Base-by-base conservation (phyloP, 805 yeast species). In the Saccharomyces kudriavzevii region DNA sequence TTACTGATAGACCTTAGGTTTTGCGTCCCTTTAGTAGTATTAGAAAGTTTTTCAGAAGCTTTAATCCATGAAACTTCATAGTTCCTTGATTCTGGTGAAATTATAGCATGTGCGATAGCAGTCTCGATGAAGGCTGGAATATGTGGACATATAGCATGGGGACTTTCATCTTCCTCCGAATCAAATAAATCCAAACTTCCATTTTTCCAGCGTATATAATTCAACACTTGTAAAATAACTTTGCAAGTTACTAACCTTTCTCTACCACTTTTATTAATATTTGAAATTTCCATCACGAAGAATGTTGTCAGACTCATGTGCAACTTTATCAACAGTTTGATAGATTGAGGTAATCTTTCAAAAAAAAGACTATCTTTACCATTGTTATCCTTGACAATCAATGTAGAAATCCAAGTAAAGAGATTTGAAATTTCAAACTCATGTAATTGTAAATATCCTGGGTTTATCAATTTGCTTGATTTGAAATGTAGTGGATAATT, bases 121-220 rank as follows among this genome's bases (percentile, higher is more conserved):
- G 90, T 76, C 67, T 92, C 98, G 52, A 92, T 76, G 65, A 90
- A 85, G 1, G 96, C 86, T 3, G 97, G 97, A 20, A 91, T 78
- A 57, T 74, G 78, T 6, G 82, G 77, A 1, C 78, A 73, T 2
- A 73, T 60, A 28, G 60, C 55, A 10, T 63, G 61, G 29, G 56
- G 53, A 17, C 52, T 52, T 10, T 48, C 20, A 20, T 59, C 54
- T 10, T 56, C 55, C 17, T 62, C 64, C 3, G 76, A 74, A 11
- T 66, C 66, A 57, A 80, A 80, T 43, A 83, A 62, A 49, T 78
- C 80, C 25, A 78, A 68, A 17, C 74, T 68, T 25, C 74, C 70
- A 91, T 89, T 90, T 64, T 88, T 82, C 59, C 85, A 69, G 53
- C 87, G 77, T 40, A 82, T 72, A 31, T 86, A 78, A 43, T 86